phyloP scores from a whole-genome alignment of 768 basidiomycete genomes.

The Lactarius pseudohatsudake region DNA sequence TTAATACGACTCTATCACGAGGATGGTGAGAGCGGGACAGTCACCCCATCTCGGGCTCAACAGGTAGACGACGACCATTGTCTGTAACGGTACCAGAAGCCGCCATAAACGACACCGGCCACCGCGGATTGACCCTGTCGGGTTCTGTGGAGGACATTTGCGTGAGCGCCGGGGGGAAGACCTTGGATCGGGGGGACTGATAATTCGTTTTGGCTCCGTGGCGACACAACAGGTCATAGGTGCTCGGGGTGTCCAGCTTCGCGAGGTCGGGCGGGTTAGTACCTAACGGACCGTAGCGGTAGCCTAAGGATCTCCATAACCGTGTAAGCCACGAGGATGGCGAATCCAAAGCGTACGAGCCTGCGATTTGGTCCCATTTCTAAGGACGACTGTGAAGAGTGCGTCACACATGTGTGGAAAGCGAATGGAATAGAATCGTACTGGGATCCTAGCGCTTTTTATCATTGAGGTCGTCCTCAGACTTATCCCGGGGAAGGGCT shows the following conservation, averaged over 20 bases:
- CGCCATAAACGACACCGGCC: constrained; percentile 20
- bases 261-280: neutral
- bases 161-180: constrained; percentile 15
- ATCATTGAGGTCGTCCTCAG: too few species aligned
- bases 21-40: neutral
- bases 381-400: too few species aligned
- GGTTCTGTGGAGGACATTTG: constrained; percentile 12
- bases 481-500: too few species aligned
- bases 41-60: constrained; percentile 4
- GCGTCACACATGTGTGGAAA: neutral
- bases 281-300: too few species aligned
- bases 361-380: too few species aligned
- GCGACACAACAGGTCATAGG: constrained; percentile 12
- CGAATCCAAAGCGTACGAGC: too few species aligned
- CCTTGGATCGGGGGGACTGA: constrained; percentile 8
- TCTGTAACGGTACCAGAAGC: too few species aligned
- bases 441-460: too few species aligned
- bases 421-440: too few species aligned
- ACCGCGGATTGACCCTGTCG: constrained; percentile 15
- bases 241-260: constrained; percentile 6
- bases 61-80: constrained; percentile 6
- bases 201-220: constrained; percentile 13
- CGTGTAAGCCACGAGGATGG: too few species aligned
- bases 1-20: neutral
- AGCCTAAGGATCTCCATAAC: too few species aligned